These are phyloP conservation scores for Haematococcus sp. DNA, from an alignment of 139 green algal species.

Conservation along the genomic window DNA sequence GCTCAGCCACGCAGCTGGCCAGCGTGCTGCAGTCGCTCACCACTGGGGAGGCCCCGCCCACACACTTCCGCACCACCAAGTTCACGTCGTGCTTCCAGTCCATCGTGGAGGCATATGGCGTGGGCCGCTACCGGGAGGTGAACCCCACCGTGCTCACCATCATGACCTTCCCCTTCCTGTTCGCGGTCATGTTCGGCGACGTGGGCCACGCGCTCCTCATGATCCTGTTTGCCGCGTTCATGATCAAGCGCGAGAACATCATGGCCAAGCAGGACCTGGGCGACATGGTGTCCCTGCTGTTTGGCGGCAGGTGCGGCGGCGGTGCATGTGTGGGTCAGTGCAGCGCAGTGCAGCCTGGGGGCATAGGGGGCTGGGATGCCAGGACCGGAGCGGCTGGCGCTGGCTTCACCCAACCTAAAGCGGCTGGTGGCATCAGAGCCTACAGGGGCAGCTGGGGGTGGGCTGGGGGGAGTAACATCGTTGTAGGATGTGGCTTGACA, in stretches of 20 bases:
- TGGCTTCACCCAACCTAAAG: no score
- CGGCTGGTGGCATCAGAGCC: no score
- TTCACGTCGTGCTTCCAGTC: constrained; percentile 82
- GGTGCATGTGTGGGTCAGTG: neutral
- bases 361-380: no score
- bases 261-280: constrained; percentile 28
- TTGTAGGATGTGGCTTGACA: no score
- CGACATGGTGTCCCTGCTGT: constrained; percentile 26
- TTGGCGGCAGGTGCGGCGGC: constrained; percentile 15
- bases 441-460: no score
- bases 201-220: constrained; percentile 87
- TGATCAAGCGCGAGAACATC: constrained; percentile 76
- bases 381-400: no score
- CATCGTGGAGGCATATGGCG: constrained; percentile 94
- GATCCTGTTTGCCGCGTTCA: constrained; percentile 57
- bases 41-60: constrained; percentile 86
- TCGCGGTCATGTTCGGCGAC: constrained; percentile 98
- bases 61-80: constrained; percentile 86
- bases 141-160: constrained; percentile 93
- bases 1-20: constrained; percentile 32
- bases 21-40: constrained; percentile 87
- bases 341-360: neutral
- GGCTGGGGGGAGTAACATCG: no score
- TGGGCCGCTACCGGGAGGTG: constrained; percentile 86
- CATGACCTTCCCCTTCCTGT: constrained; percentile 97